Base-by-base conservation (phyloP, 345 rosid species). In the Syzygium grande region DNA sequence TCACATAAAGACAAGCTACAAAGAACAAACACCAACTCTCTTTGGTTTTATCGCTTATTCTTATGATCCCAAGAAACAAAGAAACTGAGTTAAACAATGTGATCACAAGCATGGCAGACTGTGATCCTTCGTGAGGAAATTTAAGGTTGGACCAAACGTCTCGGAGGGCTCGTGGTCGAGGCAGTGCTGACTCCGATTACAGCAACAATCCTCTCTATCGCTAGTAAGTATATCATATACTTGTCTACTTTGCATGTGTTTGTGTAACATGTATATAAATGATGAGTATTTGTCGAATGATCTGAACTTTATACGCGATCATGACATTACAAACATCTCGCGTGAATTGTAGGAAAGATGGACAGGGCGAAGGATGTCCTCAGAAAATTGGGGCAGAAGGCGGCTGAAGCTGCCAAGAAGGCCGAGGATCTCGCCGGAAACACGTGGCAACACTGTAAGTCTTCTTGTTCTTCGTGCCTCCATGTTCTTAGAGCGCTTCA, bases 401-500 rank as follows among this genome's bases (percentile, higher is more conserved):
- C 43, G 19, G 87, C 87, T 21, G 88, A 89, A 79, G 84, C 87
- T 17, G 56, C 90, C 78, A 89, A 84, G 88, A 86, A 89, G 29
- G 88, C 90, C 51, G 88, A 25, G 88, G 88, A 89, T 87, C 87
- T 89, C 38, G 65, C 90, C 51, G 87, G 88, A 30, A 87, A 89
- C 52, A 86, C 88, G 9, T 89, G 90, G 90, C 90, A 84, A 55
- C 88, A 89, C 87, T 13, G 87, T 89, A 14, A 63, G 90, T 55
- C 38, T 41, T 84, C 63, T 52, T 46, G 38, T 16, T 85, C 68
- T 85, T 38, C 11, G 30, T 54, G 41, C 59, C 43, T 54, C 86
- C 53, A 53, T 52, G 86, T 21, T 52, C 13, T 84, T 84, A 23
- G 61, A 78, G n/a, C 54, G 84, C 34, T 84, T 84, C 49, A 34